phyloP scores from a whole-genome alignment of 768 basidiomycete species.

The Boletus rufocinnamomeus region DNA sequence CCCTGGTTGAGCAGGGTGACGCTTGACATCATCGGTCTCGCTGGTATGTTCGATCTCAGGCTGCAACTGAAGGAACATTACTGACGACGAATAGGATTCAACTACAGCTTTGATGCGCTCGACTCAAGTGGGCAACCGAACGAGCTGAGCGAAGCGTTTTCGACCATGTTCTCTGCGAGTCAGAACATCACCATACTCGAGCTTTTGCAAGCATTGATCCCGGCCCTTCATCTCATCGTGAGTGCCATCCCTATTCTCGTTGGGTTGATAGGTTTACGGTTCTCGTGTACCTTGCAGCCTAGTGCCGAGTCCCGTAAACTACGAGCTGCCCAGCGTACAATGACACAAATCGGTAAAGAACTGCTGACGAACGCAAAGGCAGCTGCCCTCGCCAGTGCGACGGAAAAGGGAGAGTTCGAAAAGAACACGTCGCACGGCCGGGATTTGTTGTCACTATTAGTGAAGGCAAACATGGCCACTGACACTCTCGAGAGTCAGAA shows the following conservation, averaged over 20 bases:
- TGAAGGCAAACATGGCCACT: constrained; percentile 57
- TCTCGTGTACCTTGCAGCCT: constrained; percentile 20
- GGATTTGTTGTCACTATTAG: constrained; percentile 46
- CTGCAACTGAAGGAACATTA: not conserved
- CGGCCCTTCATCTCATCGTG: constrained; percentile 42
- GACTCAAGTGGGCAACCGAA: constrained; percentile 25
- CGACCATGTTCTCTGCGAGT: constrained; percentile 30
- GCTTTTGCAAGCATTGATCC: constrained; percentile 39
- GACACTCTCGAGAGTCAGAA: constrained; percentile 56
- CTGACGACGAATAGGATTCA: constrained; percentile 35
- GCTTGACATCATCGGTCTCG: constrained; percentile 45
- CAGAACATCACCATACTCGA: constrained; percentile 24
- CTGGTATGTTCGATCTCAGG: constrained; percentile 29
- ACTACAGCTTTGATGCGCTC: constrained; percentile 39
- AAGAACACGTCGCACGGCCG: constrained; percentile 39
- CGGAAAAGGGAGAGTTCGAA: constrained; percentile 34
- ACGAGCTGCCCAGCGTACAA: constrained; percentile 39
- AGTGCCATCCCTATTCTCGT: constrained; percentile 10
- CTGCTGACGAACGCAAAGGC: constrained; percentile 54
- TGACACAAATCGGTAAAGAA: constrained; percentile 51
- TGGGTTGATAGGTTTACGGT: too few relatives aligned
- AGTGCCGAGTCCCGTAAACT: constrained; percentile 20
- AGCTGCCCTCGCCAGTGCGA: constrained; percentile 28
- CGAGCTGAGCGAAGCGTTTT: constrained; percentile 37
- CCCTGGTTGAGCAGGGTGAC: constrained; percentile 39